phyloP scores from a whole-genome alignment of 768 basidiomycete genomes.

The Lyophyllum shimeji region DNA sequence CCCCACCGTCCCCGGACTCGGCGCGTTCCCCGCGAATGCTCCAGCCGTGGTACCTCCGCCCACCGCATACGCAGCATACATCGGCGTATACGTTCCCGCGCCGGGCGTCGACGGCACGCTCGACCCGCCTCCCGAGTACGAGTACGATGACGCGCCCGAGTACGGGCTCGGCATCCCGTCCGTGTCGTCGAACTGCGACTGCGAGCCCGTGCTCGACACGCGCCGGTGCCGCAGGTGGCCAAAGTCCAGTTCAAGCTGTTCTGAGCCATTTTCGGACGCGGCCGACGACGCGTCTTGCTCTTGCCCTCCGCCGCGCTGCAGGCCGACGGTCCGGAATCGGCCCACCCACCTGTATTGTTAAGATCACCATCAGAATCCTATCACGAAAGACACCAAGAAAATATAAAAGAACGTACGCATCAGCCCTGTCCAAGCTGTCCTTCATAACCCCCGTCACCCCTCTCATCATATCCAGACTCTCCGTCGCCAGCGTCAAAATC shows the following conservation, averaged over 20 bases:
- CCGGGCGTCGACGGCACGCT: slow-evolving; percentile 37
- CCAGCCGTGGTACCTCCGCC: not conserved
- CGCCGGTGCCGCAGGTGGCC: slow-evolving; percentile 13
- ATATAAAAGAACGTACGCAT: slow-evolving; percentile 54
- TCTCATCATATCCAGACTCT: slow-evolving; percentile 91
- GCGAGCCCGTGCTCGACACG: slow-evolving; percentile 12
- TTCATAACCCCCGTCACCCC: slow-evolving; percentile 86
- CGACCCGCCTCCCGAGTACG: slow-evolving; percentile 23
- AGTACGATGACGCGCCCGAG: slow-evolving; percentile 28
- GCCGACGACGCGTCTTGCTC: not conserved
- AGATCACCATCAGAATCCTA: not conserved
- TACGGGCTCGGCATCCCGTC: slow-evolving; percentile 24
- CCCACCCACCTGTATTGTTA: slow-evolving; percentile 71
- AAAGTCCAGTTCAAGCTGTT: slow-evolving; percentile 13
- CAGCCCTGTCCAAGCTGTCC: slow-evolving; percentile 85
- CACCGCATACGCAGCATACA: not conserved
- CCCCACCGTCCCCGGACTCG: slow-evolving; percentile 30
- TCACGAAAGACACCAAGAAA: not conserved
- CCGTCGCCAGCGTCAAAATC: slow-evolving; percentile 81
- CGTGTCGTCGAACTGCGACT: slow-evolving; percentile 18
- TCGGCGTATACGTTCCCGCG: slow-evolving; percentile 22
- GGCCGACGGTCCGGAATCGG: slow-evolving; percentile 72
- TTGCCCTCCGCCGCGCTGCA: slow-evolving; percentile 33
- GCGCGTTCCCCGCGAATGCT: slow-evolving; percentile 12
- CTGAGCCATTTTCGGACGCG: not conserved